Base-by-base conservation (phyloP, 768 basidiomycete species). In the Mycena venus region DNA sequence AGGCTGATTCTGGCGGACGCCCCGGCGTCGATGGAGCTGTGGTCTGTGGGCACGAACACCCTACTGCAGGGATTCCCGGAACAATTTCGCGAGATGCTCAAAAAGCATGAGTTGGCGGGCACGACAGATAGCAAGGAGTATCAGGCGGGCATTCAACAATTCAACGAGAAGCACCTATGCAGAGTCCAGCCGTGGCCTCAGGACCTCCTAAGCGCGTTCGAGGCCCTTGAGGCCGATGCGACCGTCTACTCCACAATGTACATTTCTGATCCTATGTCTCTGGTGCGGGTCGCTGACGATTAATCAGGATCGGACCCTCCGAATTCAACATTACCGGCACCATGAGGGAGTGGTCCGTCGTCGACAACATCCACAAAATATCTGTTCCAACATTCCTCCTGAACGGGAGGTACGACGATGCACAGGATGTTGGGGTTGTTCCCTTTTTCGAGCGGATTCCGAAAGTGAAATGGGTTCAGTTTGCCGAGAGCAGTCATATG, bases 331-430 rank as follows among this genome's bases (percentile, higher is more conserved):
- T 79, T 38, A 82, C 85, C 23, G 81, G 83, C 0, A 79, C 85
- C 0, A 70, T 91, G 49, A 86, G 86, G 76, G 75, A 82, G 2
- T 91, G 90, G 90, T 80, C 83, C 15, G 85, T 90, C 61, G 77
- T 89, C 17, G 85, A 87, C 47, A 81, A 85, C 23, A 78, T 90
- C 11, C 81, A 84, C 72, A 84, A 81, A 5, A 87, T 90, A 31
- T 44, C 68, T 7, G 81, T 82, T 9, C 82, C 85, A 1, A 86
- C 86, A 0, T 80, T 91, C 32, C 65, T 86, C 36, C 83, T 87
- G 56, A 88, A 88, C 69, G 88, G 88, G 12, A 75, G 75, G 4
- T 79, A 83, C 47, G 88, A 90, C 75, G 82, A 84, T 21, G 81
- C 84, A 15, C 82, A 85, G 63, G 87, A 89, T 78, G 82, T 78